Conservation (phyloP, 176 grass and related monocot genomes). For the Carex pumila region DNA sequence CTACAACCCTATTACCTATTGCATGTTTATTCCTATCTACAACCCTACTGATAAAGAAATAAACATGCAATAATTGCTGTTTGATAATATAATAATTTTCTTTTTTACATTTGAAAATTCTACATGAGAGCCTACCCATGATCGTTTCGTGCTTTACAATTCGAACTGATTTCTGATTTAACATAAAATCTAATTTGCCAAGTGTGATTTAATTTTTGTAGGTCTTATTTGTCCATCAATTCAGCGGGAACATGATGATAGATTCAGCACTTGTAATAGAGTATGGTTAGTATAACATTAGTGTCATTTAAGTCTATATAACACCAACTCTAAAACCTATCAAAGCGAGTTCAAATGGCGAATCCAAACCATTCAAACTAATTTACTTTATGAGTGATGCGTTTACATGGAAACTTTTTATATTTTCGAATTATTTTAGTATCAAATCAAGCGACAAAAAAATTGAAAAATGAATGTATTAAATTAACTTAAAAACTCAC, state of each 20-base stretch:
- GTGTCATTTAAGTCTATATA: too few relatives aligned
- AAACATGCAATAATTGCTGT: background rate
- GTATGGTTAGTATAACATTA: too few relatives aligned
- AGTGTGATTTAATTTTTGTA: conserved; percentile 11
- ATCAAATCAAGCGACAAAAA: too few relatives aligned
- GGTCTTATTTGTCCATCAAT: conserved; percentile 63
- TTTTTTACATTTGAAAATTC: background rate
- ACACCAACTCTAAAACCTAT: too few relatives aligned
- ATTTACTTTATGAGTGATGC: too few relatives aligned
- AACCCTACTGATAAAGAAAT: background rate
- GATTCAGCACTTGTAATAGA: conserved; percentile 28
- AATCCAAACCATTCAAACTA: too few relatives aligned
- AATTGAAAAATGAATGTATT: too few relatives aligned
- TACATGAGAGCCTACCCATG: background rate
- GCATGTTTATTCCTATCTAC: background rate
- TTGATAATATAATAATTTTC: background rate
- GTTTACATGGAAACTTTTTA: too few relatives aligned
- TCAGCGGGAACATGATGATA: conserved; percentile 38
- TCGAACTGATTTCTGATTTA: background rate
- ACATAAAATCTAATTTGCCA: background rate
- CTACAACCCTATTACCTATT: too few relatives aligned
- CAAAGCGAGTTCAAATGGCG: too few relatives aligned
- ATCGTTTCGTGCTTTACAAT: background rate
- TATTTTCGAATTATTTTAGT: too few relatives aligned
- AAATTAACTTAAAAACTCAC: too few relatives aligned